These are phyloP conservation scores for Hymenoscyphus fraxineus DNA, from an alignment of 2,329 filamentous ascomycete genomes.

Conservation along the genomic window DNA sequence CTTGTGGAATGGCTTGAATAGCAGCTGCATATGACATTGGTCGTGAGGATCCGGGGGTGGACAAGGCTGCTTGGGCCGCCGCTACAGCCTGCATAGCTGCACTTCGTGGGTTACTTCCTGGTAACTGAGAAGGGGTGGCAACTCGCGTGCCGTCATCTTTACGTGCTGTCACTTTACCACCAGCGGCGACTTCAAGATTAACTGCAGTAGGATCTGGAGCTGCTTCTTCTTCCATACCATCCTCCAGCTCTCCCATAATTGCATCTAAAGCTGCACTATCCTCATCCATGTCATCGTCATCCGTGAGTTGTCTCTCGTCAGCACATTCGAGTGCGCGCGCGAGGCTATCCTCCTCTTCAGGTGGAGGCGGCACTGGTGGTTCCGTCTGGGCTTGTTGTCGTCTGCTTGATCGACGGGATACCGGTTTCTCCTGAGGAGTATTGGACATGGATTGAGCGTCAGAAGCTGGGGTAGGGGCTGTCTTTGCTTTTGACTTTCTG, in stretches of 20 bases:
- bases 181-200: constrained; percentile 82
- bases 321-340: constrained; percentile 82
- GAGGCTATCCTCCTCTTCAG: constrained; percentile 56
- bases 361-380: constrained; percentile 49
- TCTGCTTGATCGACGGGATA: constrained; percentile 60
- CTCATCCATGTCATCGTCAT: constrained; percentile 61
- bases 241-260: constrained; percentile 86
- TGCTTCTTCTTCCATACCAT: constrained; percentile 72
- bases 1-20: constrained; percentile 74
- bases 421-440: constrained; percentile 54
- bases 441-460: constrained; percentile 39
- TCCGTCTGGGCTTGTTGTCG: constrained; percentile 53
- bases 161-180: constrained; percentile 82
- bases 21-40: constrained; percentile 82
- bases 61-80: constrained; percentile 34
- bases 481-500: constrained; percentile 43
- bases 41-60: constrained; percentile 53
- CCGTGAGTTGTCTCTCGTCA: constrained; percentile 80
- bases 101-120: constrained; percentile 43
- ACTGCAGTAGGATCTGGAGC: constrained; percentile 81
- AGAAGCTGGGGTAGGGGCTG: constrained; percentile 42
- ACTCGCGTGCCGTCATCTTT: constrained; percentile 89
- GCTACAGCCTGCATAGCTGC: constrained; percentile 38
- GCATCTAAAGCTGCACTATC: constrained; percentile 70
- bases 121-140: constrained; percentile 69